Percentiles rank a stretch among this genome's conserved stretches.
These are phyloP conservation scores for Botrytis tulipae DNA, from an alignment of 2,329 filamentous ascomycete species.

Conservation along the genomic window DNA sequence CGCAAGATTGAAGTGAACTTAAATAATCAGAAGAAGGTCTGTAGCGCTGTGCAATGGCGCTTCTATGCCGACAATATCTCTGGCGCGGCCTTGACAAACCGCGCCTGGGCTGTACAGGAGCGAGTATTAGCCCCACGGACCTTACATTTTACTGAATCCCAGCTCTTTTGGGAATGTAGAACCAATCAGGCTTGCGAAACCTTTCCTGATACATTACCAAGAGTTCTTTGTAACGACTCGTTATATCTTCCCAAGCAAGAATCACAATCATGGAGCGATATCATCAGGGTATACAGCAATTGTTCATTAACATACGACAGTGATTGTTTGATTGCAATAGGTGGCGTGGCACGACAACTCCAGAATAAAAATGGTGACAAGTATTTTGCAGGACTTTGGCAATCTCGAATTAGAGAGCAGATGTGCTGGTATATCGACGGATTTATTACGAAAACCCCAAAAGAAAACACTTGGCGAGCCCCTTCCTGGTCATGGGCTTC, in stretches of 20 bases:
- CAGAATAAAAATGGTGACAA: not conserved
- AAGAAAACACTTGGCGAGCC: not conserved
- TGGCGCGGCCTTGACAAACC: not conserved
- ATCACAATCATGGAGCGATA: too few species aligned
- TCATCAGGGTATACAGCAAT: accelerated
- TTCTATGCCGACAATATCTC: too few species aligned
- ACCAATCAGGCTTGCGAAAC: not conserved
- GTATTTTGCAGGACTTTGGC: not conserved
- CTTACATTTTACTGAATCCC: not conserved
- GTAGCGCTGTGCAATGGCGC: too few species aligned
- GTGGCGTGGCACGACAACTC: too few species aligned
- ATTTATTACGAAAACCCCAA: too few species aligned
- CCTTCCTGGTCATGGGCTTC: not conserved
- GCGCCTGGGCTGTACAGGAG: not conserved
- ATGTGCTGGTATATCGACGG: not conserved
- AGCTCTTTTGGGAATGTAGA: not conserved
- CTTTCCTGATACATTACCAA: not conserved
- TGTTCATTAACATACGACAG: too few species aligned
- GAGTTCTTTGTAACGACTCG: accelerated
- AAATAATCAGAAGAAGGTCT: too few species aligned
- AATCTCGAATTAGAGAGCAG: not conserved
- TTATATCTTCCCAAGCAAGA: not conserved
- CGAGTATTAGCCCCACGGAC: not conserved
- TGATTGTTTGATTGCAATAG: too few species aligned
- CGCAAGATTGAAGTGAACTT: too few species aligned